A percentile compares a stretch with the other conserved stretches of the same genome.
Evolutionary conservation across 768 basidiomycete species (phyloP).

Genomic region (Lanmaoa pseudosensibilis): DNA sequence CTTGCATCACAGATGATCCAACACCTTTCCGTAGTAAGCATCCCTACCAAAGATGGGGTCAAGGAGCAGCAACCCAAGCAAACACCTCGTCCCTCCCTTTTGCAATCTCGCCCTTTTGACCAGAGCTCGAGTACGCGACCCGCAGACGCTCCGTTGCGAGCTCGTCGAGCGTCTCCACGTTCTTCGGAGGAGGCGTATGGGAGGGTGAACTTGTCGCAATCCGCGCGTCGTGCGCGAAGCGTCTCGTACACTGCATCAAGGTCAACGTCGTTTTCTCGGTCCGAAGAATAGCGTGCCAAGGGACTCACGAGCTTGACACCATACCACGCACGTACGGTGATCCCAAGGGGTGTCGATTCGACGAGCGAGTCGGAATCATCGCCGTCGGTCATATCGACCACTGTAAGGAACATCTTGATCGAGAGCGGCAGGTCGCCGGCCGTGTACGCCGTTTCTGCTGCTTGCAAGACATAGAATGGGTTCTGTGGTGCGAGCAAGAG

Average conservation of each 20-base stretch:
- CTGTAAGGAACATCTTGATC: constrained; percentile 75
- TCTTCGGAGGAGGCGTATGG: constrained; percentile 54
- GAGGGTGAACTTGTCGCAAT: constrained; percentile 50
- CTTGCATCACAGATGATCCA: neutral
- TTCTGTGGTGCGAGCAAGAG: constrained; percentile 84
- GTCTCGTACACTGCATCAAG: constrained; percentile 54
- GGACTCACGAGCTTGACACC: constrained; percentile 74
- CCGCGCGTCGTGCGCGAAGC: constrained; percentile 45
- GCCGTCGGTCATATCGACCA: constrained; percentile 73
- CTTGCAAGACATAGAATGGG: constrained; percentile 78
- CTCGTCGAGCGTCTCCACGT: constrained; percentile 60
- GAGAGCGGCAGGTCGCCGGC: constrained; percentile 72
- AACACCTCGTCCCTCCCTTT: constrained; percentile 45
- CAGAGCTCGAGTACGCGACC: constrained; percentile 55
- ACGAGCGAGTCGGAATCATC: constrained; percentile 51
- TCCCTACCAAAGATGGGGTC: constrained; percentile 1
- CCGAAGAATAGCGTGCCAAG: neutral
- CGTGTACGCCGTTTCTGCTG: constrained; percentile 87
- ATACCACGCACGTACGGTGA: constrained; percentile 76
- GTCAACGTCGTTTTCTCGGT: constrained; percentile 1
- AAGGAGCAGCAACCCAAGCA: constrained; percentile 40
- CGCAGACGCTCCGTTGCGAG: constrained; percentile 71
- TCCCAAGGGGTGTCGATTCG: constrained; percentile 49
- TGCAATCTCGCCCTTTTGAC: constrained; percentile 36
- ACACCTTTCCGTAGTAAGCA: neutral